These are phyloP conservation scores for Cladosporium sphaerospermum DNA, from an alignment of 2,329 filamentous ascomycete genomes.

Conservation along the genomic window DNA sequence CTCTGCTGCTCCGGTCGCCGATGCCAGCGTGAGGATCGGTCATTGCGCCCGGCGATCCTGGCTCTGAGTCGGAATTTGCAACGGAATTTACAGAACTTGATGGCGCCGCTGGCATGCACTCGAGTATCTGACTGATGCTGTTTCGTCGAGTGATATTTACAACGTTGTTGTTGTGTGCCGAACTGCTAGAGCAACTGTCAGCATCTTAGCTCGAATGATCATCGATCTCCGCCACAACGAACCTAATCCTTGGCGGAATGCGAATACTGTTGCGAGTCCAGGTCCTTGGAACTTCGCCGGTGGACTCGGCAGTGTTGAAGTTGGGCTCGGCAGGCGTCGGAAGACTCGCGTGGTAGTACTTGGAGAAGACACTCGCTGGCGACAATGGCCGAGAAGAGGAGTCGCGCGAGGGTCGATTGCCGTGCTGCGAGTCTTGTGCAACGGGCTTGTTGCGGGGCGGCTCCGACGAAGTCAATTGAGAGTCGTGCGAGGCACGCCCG, in stretches of 20 bases:
- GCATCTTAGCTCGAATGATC: neutral
- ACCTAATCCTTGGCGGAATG: constrained; percentile 3
- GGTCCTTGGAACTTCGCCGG: neutral
- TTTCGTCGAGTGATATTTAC: neutral
- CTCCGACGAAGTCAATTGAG: neutral
- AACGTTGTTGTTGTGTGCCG: neutral
- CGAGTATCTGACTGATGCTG: constrained; percentile 5
- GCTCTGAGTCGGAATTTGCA: constrained; percentile 2
- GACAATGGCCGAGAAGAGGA: neutral
- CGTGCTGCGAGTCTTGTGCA: neutral
- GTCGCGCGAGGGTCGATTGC: neutral
- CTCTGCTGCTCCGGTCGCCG: constrained; percentile 29
- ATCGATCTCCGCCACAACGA: neutral
- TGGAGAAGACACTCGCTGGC: neutral
- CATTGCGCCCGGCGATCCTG: constrained; percentile 15
- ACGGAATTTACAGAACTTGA: neutral
- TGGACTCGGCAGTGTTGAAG: neutral
- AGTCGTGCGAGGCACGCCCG: neutral
- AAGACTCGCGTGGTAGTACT: neutral
- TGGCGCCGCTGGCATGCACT: constrained; percentile 4
- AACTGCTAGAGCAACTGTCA: neutral
- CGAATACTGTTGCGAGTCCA: constrained; percentile 1
- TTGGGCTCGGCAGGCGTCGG: neutral
- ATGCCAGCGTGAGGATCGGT: constrained; percentile 16
- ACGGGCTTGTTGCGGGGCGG: neutral